Percentiles rank a stretch among this genome's conserved stretches.
phyloP scores from a whole-genome alignment of 805 yeast genomes.

The Lachancea lanzarotensis region DNA sequence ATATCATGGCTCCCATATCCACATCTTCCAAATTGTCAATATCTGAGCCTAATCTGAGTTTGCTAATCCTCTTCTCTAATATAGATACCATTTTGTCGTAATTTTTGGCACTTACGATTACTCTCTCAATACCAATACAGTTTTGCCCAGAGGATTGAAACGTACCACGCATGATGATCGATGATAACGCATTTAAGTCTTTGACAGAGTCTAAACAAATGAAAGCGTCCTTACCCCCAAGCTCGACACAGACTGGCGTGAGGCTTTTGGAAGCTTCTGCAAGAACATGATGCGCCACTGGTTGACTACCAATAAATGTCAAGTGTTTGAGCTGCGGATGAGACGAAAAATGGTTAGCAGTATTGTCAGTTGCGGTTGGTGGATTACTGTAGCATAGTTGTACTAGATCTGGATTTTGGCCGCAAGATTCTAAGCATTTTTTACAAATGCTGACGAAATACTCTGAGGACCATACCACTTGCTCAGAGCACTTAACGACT shows the following conservation, averaged over 20 bases:
- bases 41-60: slow-evolving; percentile 77
- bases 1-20: slow-evolving; percentile 95
- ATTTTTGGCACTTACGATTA: slow-evolving; percentile 66
- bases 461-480: slow-evolving; percentile 89
- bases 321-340: slow-evolving; percentile 81
- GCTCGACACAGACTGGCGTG: slow-evolving; percentile 91
- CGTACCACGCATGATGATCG: slow-evolving; percentile 87
- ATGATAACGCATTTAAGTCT: slow-evolving; percentile 52
- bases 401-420: slow-evolving; percentile 72
- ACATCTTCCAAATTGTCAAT: slow-evolving; percentile 86
- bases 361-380: slow-evolving; percentile 32
- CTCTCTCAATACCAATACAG: slow-evolving; percentile 95
- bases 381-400: slow-evolving; percentile 89
- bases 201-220: slow-evolving; percentile 77
- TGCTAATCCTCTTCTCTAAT: slow-evolving; percentile 50
- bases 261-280: slow-evolving; percentile 76
- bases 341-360: slow-evolving; percentile 78
- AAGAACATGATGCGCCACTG: slow-evolving; percentile 85
- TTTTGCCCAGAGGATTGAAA: slow-evolving; percentile 98
- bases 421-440: slow-evolving; percentile 65
- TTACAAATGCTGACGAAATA: slow-evolving; percentile 69
- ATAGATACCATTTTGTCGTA: slow-evolving; percentile 58
- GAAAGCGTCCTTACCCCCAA: slow-evolving; percentile 95
- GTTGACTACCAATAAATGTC: slow-evolving; percentile 93
- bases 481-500: slow-evolving; percentile 90